Conservation (phyloP, 495 filamentous ascomycete genomes). For the Trichocladium antarcticum region DNA sequence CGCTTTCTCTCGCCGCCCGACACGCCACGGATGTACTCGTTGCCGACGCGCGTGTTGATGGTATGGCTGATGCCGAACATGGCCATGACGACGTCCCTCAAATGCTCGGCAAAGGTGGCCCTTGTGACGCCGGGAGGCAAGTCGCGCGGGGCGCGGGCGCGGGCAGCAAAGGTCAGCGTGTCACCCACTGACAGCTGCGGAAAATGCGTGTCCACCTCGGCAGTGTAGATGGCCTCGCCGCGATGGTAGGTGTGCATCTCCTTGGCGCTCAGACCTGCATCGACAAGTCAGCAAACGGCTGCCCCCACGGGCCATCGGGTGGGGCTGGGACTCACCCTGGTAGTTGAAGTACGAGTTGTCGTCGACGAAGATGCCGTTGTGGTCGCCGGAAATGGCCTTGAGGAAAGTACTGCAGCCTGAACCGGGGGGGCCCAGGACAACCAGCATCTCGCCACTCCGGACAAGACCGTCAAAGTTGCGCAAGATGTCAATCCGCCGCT, state of each 20-base stretch:
- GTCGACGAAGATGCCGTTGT: slow-evolving; percentile 58
- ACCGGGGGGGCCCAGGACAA: slow-evolving; percentile 69
- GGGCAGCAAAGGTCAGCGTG: slow-evolving; percentile 67
- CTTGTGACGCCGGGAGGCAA: slow-evolving; percentile 49
- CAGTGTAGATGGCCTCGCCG: slow-evolving; percentile 72
- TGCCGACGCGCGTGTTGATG: slow-evolving; percentile 64
- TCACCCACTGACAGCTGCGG: slow-evolving; percentile 72
- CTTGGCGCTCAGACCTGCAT: slow-evolving; percentile 41
- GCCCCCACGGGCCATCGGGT: background rate
- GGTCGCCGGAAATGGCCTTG: slow-evolving; percentile 69
- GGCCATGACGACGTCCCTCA: slow-evolving; percentile 68
- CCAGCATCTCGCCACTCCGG: slow-evolving; percentile 64
- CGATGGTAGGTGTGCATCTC: slow-evolving; percentile 58
- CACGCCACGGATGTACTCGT: slow-evolving; percentile 69
- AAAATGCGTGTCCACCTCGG: slow-evolving; percentile 72
- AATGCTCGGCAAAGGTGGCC: slow-evolving; percentile 49
- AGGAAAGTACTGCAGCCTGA: slow-evolving; percentile 70
- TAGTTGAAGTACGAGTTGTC: slow-evolving; percentile 60
- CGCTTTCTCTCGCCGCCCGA: slow-evolving; percentile 76
- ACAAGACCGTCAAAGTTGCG: slow-evolving; percentile 72
- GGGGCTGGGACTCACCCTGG: slow-evolving; percentile 40
- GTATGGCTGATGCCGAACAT: slow-evolving; percentile 70
- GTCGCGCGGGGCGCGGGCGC: slow-evolving; percentile 52
- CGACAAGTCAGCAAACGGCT: slow-evolving; percentile 9
- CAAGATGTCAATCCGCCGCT: slow-evolving; percentile 64